Base-by-base conservation (phyloP, 257 asterid genomes). In the Coffea canephora region DNA sequence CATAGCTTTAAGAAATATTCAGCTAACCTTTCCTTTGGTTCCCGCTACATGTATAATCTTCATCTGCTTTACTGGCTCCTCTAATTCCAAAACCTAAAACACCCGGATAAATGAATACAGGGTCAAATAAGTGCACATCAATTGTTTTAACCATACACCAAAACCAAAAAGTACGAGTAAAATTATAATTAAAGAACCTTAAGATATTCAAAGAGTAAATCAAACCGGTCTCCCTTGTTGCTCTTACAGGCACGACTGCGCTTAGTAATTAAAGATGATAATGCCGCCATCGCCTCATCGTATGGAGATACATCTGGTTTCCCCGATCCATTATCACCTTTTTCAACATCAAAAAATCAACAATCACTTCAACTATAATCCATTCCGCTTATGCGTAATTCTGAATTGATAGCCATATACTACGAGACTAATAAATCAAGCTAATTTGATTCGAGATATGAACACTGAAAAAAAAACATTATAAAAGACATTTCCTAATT, bases 1-100 rank as follows among this genome's bases (percentile, higher is more conserved):
- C 4, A 18, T 39, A 67, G 12, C 15, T 34, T 62, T 23, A 13
- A 11, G n/a, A 69, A 23, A 16, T 52, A 55, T 72, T 45, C 25
- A n/a, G 48, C 81, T 84, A 61, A 96, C 99, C 97, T 96, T 96
- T 79, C 98, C 99, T 83, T 96, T 96, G 81, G 99, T 96, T 70
- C 99, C 99, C 12, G 99, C 98, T 61, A 96, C 98, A 77, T 96
- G 99, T 89, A 96, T 94, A 81, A 96, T 77, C 91, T 94, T 96
- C 96, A 96, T 89, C 87, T 94, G 81, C 80, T 90, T 90, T 25
- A 96, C 85, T 7, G 97, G 82, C 79, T 94, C 97, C 89, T 92
- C 99, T 72, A 96, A 81, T 74, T 92, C 99, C 89, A 96, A 80
- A 0, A 94, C 88, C 99, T 96, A 80, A 48, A 80, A 46, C 69